Base-by-base conservation (phyloP, 2,329 filamentous ascomycete genomes). In the Rugonectria rugulosa region DNA sequence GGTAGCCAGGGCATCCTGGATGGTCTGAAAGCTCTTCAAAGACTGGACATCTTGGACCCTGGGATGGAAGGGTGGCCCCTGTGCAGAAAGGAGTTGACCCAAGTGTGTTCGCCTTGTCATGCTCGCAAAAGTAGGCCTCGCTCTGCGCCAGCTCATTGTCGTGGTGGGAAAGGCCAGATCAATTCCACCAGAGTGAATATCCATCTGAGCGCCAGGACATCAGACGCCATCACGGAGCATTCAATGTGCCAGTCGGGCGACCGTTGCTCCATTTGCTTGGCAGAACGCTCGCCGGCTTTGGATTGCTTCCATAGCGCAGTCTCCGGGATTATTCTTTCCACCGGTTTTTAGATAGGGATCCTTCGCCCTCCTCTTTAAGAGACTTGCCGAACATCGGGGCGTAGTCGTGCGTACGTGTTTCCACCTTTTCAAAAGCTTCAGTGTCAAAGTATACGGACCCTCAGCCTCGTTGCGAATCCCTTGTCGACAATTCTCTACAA, bases 181-280 rank as follows among this genome's bases (percentile, higher is more conserved):
- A 57, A 97, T 89, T 54, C 94, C 94, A 23, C 94, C 93, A 19
- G 91, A 96, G 73, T 97, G 94, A 49, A 97, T 91, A 72, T 98
- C 94, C 80, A 98, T 92, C 58, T 88, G 83, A 23, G 87, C 81
- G 5, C 93, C 93, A 2, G 78, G n/a, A 92, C 84, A 61, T 93
- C 91, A 2, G 90, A 94, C 1, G 93, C 92, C 94, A 98, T 97
- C 14, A 92, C 92, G 1, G 89, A 93, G 85, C 94, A 97, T 77
- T 97, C 93, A 68, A 97, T 97, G 70, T 97, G 94, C 94, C 94
- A 98, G 15, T 94, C 94, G 94, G 94, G 38, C 94, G 82, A 5
- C 93, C 93, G 52, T 87, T 81, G 5, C 94, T 92, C 93, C 94
- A 98, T 4, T 87, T 87, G 65, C 90, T 95, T 5, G 87, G 81